A percentile compares a stretch with the other conserved stretches of the same genome.
Conservation (phyloP, 805 yeast genomes). For the Priceomyces medius region DNA sequence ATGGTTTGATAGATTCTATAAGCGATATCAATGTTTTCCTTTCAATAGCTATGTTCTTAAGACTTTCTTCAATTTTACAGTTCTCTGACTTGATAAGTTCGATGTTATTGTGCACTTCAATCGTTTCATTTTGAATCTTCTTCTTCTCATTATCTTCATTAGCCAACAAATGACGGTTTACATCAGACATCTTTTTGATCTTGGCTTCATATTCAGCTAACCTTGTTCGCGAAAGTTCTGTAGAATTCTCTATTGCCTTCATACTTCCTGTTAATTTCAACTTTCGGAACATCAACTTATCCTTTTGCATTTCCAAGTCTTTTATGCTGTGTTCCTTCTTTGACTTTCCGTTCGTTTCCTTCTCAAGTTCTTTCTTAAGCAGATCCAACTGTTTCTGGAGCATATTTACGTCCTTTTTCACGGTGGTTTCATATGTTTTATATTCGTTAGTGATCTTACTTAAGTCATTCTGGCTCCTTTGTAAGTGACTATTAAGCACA, state of each 20-base stretch:
- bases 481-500: conserved; percentile 22
- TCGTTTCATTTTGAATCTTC: conserved; percentile 18
- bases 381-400: conserved; percentile 28
- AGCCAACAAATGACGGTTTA: conserved; percentile 21
- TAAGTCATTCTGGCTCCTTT: conserved; percentile 26
- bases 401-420: conserved; percentile 13
- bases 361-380: conserved; percentile 38
- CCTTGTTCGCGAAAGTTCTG: conserved; percentile 19
- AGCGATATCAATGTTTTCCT: conserved; percentile 19
- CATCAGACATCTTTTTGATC: conserved; percentile 21
- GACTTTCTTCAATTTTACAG: conserved; percentile 24
- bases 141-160: conserved; percentile 23
- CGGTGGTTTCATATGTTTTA: conserved; percentile 14
- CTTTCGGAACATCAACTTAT: conserved; percentile 32
- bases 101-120: conserved; percentile 14
- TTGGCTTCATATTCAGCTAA: conserved; percentile 15
- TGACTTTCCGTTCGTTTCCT: conserved; percentile 28
- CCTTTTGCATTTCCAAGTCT: conserved; percentile 30
- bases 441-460: conserved; percentile 19
- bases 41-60: conserved; percentile 21
- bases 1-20: conserved; percentile 21
- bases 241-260: conserved; percentile 17
- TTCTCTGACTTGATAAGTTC: conserved; percentile 19
- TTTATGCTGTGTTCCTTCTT: conserved; percentile 32
- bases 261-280: conserved; percentile 27